These are phyloP conservation scores for Apiospora marii DNA, from an alignment of 2,329 filamentous ascomycete genomes.

Conservation along the genomic window DNA sequence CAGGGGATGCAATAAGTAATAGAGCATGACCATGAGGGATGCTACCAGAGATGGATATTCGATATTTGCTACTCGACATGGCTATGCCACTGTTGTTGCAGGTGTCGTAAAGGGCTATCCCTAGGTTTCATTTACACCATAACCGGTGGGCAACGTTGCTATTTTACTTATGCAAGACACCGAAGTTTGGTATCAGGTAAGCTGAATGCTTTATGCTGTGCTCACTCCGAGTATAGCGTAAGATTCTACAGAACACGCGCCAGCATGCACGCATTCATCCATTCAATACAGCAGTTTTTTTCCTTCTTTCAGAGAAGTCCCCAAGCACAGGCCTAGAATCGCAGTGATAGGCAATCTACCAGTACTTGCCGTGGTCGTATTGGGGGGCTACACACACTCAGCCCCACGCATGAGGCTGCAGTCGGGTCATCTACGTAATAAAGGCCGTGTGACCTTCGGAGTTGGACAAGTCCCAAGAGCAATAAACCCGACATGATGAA, in stretches of 20 bases:
- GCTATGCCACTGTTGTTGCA: background rate
- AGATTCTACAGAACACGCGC: background rate
- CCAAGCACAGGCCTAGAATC: background rate
- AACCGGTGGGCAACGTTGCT: background rate
- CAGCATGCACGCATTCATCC: background rate
- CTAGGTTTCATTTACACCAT: too few relatives aligned
- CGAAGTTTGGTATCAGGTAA: background rate
- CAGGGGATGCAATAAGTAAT: background rate
- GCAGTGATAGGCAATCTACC: background rate
- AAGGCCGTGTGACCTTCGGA: conserved; percentile 8
- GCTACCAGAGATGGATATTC: background rate
- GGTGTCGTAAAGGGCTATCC: too few relatives aligned
- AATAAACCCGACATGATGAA: background rate
- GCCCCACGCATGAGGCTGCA: conserved; percentile 5
- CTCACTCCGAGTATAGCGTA: background rate
- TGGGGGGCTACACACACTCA: background rate
- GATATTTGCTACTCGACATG: too few relatives aligned
- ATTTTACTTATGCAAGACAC: background rate
- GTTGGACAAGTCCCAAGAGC: background rate
- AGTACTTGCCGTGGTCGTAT: background rate
- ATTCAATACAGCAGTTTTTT: background rate
- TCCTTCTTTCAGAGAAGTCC: background rate
- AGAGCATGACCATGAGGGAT: background rate
- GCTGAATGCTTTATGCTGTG: background rate
- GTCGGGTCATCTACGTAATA: background rate